Base-by-base conservation (phyloP, 2,329 filamentous ascomycete species). In the Nemania sp. region DNA sequence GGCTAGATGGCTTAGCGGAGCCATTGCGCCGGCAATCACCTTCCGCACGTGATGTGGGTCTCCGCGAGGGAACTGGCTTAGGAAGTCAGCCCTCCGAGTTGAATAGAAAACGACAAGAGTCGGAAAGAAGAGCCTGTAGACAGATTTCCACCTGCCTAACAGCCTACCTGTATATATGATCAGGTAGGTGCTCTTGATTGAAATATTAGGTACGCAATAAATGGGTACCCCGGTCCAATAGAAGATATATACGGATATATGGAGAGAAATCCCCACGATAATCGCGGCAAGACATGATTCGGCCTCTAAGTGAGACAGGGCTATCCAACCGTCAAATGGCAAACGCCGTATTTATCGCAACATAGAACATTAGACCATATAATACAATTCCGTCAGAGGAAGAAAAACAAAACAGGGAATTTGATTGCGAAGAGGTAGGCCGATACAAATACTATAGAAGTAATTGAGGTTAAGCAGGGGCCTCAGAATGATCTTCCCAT, bases 11-110 rank as follows among this genome's bases (percentile, higher is more conserved):
- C n/a, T 32, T 22, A 26, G 58, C 58, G 58, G 58, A 61, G 32
- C n/a, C 22, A 27, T 29, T 51, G 35, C 32, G 15, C 47, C 59
- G 49, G 35, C 26, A 18, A 57, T 5, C 22, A 11, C 10, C 15
- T 43, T 57, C 11, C 7, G 38, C 53, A 59, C 55, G 55, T 59
- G 62, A 64, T 54, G 62, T 60, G 62, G 62, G 54, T 35, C 59
- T 32, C 24, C 45, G n/a, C 24, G 24, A 41, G 18, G 43, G 53
- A 24, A 29, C 15, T 56, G 49, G 43, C 53, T 27, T 32, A 8
- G 27, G 53, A 18, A 63, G 49, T 49, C 29, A 5, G 18, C 22
- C 41, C 32, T 26, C 56, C 18, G 43, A 47, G 11, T 3, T 5
- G 22, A 20, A 15, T 5, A 47, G 10, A 15, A 20, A 20, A 47